phyloP scores from a whole-genome alignment of 306 rosid species.

The Medicago lupulina region DNA sequence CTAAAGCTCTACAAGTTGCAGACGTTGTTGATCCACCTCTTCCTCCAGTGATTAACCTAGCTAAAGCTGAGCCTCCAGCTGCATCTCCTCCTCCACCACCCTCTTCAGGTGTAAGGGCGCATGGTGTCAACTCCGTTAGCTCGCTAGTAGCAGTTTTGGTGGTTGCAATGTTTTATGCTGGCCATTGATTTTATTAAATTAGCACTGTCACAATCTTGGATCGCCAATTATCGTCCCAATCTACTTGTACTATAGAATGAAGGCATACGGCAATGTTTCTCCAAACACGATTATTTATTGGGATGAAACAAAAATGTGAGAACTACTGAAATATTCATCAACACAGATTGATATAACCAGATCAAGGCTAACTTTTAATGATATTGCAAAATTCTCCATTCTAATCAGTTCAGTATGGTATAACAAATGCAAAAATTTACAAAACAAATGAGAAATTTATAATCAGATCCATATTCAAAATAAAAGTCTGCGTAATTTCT shows the following conservation, averaged over 20 bases:
- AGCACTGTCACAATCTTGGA: background rate
- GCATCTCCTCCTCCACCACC: constrained; percentile 10
- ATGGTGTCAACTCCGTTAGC: constrained; percentile 42
- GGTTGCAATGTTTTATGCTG: constrained; percentile 38
- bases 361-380: background rate
- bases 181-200: constrained; percentile 32
- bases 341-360: background rate
- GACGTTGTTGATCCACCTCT: constrained; percentile 81
- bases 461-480: too few relatives aligned
- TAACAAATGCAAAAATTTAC: background rate
- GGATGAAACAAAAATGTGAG: background rate
- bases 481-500: too few relatives aligned
- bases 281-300: background rate
- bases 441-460: too few relatives aligned
- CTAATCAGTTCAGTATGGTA: background rate
- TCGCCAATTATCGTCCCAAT: background rate
- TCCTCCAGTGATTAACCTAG: constrained; percentile 52
- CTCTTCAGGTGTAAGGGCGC: constrained; percentile 44
- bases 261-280: background rate
- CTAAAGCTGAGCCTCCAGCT: background rate
- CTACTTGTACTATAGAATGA: constrained; percentile 2
- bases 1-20: constrained; percentile 56
- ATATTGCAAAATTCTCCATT: background rate
- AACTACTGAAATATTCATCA: background rate
- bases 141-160: constrained; percentile 44